These are phyloP conservation scores for Sporisorium scitamineum DNA, from an alignment of 1,284 basidiomycete species.

Conservation along the genomic window DNA sequence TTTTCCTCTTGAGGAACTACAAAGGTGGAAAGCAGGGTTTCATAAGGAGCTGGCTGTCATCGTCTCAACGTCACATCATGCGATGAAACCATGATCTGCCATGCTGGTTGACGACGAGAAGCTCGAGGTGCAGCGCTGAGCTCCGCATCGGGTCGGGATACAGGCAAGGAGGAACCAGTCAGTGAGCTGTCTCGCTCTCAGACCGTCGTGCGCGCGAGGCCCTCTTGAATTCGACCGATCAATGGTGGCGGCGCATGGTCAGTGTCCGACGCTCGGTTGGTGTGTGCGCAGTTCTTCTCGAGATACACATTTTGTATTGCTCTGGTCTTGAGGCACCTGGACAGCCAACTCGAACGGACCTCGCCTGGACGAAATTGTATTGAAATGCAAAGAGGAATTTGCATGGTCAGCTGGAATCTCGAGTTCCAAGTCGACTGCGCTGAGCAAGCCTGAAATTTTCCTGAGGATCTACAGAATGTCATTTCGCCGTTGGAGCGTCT, in stretches of 20 bases:
- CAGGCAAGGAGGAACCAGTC: too few species aligned
- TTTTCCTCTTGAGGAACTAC: too few species aligned
- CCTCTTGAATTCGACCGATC: background rate
- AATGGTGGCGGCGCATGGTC: background rate
- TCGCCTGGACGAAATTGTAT: conserved; percentile 5
- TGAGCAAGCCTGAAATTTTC: conserved; percentile 12
- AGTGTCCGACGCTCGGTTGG: conserved; percentile 10
- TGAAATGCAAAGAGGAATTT: conserved; percentile 2
- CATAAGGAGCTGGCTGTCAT: too few species aligned
- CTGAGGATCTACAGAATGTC: conserved; percentile 2
- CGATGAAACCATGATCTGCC: too few species aligned
- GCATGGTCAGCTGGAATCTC: background rate
- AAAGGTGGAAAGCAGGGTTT: too few species aligned
- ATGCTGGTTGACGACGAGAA: too few species aligned
- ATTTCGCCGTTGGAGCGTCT: conserved; percentile 11
- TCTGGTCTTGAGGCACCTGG: background rate
- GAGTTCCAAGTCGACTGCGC: conserved; percentile 6
- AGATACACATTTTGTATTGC: conserved; percentile 16
- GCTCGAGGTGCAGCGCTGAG: too few species aligned
- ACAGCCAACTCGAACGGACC: background rate
- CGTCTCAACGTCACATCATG: too few species aligned
- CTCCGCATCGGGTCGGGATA: background rate
- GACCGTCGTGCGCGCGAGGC: conserved; percentile 6
- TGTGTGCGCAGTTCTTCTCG: conserved; percentile 38
- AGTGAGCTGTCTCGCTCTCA: background rate